Base-by-base conservation (phyloP, 371 early-diverging fungal genomes). In the Mortierella sp. region DNA sequence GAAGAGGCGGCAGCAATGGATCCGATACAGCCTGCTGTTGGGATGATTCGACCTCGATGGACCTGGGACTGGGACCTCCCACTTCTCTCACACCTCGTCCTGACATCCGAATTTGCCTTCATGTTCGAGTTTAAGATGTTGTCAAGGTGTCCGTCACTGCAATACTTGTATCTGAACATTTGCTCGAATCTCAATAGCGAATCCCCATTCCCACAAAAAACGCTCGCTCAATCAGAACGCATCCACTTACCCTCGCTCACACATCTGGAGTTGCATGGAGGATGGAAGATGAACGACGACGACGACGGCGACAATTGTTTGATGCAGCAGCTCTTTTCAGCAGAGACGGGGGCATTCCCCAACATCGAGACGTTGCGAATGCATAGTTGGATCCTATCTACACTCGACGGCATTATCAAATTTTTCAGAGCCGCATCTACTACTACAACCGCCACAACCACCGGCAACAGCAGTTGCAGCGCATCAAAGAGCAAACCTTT, bases 41-140 rank as follows among this genome's bases (percentile, higher is more conserved):
- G n/a, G 55, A n/a, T 24, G 1, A 55, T 55, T 55, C 55, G 55
- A 55, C n/a, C n/a, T 7, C 55, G 8, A 55, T 55, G n/a, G 55
- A 55, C 55, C n/a, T 55, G 55, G 55, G 55, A 55, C n/a, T 55
- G n/a, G 24, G n/a, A 55, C 55, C n/a, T 55, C n/a, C 55, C n/a
- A 8, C 52, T 55, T n/a, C 55, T 55, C n/a, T n/a, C 55, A 55
- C 9, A 24, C 9, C 55, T 55, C 55, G 3, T 3, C 6, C 10
- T 55, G n/a, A 55, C n/a, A n/a, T 6, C 55, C 55, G 55, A 55
- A 24, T 55, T 55, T 55, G 26, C 55, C 6, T 7, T 55, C 0
- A 2, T 55, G 55, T 55, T 55, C 55, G 55, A 55, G 8, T 55
- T 55, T 10, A n/a, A n/a, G n/a, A 55, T 55, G 55, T n/a, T 55